A percentile compares a stretch with the other conserved stretches of the same genome.
phyloP scores from a whole-genome alignment of 495 filamentous ascomycete species.

The Tuber calosporum region DNA sequence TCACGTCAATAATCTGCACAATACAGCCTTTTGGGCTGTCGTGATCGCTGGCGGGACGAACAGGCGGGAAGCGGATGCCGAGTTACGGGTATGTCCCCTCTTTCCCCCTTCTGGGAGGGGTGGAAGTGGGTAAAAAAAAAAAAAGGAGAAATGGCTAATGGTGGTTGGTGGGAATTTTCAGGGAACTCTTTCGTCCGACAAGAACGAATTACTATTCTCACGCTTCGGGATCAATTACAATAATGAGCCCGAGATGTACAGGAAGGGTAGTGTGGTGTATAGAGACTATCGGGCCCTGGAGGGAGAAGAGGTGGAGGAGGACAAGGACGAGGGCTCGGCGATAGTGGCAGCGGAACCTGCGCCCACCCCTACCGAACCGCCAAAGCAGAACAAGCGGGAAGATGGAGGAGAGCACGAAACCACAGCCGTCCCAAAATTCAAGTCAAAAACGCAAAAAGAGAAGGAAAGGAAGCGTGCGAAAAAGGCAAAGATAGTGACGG shows the following conservation, averaged over 20 bases:
- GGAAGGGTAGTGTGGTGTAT: conserved; percentile 84
- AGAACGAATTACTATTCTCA: conserved; percentile 92
- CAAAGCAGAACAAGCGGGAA: conserved; percentile 45
- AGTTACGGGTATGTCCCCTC: conserved; percentile 54
- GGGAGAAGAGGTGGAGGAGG: not conserved
- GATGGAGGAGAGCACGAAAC: not conserved
- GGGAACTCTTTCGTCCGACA: conserved; percentile 76
- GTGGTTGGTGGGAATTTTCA: conserved; percentile 51
- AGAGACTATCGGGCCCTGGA: conserved; percentile 55
- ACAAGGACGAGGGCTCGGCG: too few species aligned
- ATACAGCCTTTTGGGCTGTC: conserved; percentile 91
- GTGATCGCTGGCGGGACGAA: conserved; percentile 69
- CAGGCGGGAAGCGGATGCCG: conserved; percentile 67
- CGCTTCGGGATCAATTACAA: conserved; percentile 93
- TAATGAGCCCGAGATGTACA: conserved; percentile 83
- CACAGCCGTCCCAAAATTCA: conserved; percentile 21
- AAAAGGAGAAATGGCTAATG: not conserved
- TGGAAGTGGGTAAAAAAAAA: not conserved
- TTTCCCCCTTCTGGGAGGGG: too few species aligned
- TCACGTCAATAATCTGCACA: conserved; percentile 97
- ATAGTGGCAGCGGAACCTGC: not conserved
- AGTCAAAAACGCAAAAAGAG: conserved; percentile 66
- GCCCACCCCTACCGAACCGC: conserved; percentile 51
- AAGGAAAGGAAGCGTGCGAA: conserved; percentile 71
- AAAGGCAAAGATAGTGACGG: conserved; percentile 61